These are phyloP conservation scores for Neostapfia colusana DNA, from an alignment of 176 grass and related monocot species.

Conservation along the genomic window DNA sequence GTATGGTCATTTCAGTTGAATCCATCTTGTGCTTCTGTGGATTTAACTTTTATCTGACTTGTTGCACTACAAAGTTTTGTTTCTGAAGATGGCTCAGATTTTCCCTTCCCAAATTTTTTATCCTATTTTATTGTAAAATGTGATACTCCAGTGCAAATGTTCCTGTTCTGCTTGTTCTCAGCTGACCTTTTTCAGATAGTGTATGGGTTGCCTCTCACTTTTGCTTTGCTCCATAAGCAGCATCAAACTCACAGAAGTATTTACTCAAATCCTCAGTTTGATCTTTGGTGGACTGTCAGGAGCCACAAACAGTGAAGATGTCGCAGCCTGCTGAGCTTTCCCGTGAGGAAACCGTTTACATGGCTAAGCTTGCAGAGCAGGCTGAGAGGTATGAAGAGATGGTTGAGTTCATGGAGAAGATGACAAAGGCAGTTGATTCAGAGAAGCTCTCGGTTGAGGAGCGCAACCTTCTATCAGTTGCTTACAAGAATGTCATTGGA, in stretches of 20 bases:
- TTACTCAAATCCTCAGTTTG: conserved; percentile 15
- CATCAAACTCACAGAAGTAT: conserved; percentile 20
- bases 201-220: background rate
- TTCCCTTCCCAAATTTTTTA: too few relatives aligned
- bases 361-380: conserved; percentile 58
- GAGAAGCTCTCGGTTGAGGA: conserved; percentile 52
- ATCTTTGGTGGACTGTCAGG: background rate
- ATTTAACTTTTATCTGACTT: background rate
- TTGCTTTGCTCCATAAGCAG: background rate
- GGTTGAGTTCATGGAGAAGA: conserved; percentile 55
- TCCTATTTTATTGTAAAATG: background rate
- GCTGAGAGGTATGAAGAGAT: conserved; percentile 58
- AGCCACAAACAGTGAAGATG: conserved; percentile 38
- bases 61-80: background rate
- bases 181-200: background rate
- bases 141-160: background rate
- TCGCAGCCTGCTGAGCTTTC: conserved; percentile 47
- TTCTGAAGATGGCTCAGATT: background rate
- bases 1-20: background rate
- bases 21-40: background rate
- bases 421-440: conserved; percentile 39
- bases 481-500: conserved; percentile 60
- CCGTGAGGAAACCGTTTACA: conserved; percentile 54
- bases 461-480: conserved; percentile 51
- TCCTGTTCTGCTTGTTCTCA: background rate